Evolutionary conservation across 1,139 yeast species (phyloP).

Genomic region (Taphrina pruni): DNA sequence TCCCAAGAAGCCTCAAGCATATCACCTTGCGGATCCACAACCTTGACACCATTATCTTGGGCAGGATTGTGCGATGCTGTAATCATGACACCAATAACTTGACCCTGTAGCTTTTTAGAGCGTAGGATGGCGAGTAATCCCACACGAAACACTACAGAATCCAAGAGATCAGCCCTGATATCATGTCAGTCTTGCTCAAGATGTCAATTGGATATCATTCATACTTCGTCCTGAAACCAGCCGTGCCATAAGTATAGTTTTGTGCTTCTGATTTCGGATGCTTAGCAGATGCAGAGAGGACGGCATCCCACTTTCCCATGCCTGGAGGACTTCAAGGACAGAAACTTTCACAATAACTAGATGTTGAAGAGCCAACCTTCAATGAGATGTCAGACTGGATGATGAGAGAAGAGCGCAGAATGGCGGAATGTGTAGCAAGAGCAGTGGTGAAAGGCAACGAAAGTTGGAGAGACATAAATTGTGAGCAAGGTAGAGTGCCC

Average conservation of each 20-base stretch:
- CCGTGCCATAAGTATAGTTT: conserved; percentile 81
- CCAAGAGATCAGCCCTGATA: conserved; percentile 62
- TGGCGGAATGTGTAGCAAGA: background rate
- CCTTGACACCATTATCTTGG: conserved; percentile 91
- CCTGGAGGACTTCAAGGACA: background rate
- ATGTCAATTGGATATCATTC: background rate
- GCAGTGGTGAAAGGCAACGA: background rate
- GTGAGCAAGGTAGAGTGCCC: background rate
- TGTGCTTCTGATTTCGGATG: conserved; percentile 54
- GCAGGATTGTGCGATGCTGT: conserved; percentile 99
- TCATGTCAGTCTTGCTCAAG: background rate
- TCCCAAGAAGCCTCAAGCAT: conserved; percentile 66
- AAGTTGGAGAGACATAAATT: background rate
- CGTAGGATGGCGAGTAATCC: conserved; percentile 83
- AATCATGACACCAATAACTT: conserved; percentile 81
- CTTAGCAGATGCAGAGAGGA: conserved; percentile 18
- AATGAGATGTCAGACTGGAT: background rate
- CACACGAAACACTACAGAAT: conserved; percentile 82
- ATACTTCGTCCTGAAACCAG: conserved; percentile 82
- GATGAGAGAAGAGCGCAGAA: background rate
- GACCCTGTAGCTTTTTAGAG: conserved; percentile 70
- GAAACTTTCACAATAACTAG: too few relatives aligned
- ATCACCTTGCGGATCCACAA: conserved; percentile 72
- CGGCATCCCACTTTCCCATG: conserved; percentile 21
- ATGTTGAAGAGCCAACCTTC: too few relatives aligned